Evolutionary conservation across 2,329 filamentous ascomycete genomes (phyloP).

Genomic region (Macrophomina tecta): DNA sequence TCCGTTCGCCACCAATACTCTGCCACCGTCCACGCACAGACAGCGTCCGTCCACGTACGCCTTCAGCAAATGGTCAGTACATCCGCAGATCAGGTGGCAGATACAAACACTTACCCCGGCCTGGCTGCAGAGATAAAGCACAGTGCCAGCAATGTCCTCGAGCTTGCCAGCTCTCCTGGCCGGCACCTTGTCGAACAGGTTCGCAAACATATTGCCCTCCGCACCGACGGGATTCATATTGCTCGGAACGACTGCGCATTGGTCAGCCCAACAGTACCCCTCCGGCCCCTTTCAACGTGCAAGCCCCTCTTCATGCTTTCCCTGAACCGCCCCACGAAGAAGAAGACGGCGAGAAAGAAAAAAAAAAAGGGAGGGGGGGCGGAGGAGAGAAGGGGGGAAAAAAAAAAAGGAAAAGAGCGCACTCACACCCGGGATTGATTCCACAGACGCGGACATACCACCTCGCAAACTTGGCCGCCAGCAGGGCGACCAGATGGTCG

Average conservation of each 20-base stretch:
- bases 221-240: constrained; percentile 53
- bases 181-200: constrained; percentile 47
- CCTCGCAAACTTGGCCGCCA: constrained; percentile 56
- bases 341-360: no score
- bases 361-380: not conserved
- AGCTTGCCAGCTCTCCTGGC: constrained; percentile 42
- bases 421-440: constrained; percentile 54
- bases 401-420: not conserved
- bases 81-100: no score
- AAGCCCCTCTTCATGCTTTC: not conserved
- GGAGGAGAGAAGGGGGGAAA: not conserved
- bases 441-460: constrained; percentile 53
- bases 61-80: constrained; percentile 48
- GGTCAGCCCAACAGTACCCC: not conserved
- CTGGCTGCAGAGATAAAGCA: constrained; percentile 46
- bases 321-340: no score
- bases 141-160: constrained; percentile 52
- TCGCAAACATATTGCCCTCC: constrained; percentile 49
- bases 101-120: constrained; percentile 1
- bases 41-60: constrained; percentile 50
- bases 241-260: constrained; percentile 47
- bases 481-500: constrained; percentile 57
- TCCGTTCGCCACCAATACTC: constrained; percentile 49
- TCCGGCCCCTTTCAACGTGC: not conserved
- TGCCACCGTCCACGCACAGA: constrained; percentile 50